Percentiles rank a stretch among this genome's conserved stretches.
phyloP scores from a whole-genome alignment of 1,139 yeast genomes.

The Hyphopichia fennica region DNA sequence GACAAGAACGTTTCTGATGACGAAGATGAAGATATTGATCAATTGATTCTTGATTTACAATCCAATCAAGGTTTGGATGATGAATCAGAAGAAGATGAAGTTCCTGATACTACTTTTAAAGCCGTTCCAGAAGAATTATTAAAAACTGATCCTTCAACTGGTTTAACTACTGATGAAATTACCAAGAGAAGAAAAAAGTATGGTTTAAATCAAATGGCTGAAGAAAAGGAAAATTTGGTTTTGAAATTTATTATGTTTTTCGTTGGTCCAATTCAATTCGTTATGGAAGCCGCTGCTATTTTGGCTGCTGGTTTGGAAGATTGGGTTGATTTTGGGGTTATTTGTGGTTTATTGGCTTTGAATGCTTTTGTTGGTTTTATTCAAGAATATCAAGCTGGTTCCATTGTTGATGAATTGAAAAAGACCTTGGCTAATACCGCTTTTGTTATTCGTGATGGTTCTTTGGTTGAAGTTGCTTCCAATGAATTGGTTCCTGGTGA shows the following conservation, averaged over 20 bases:
- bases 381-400: slow-evolving; percentile 97
- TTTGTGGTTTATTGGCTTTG: slow-evolving; percentile 81
- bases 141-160: slow-evolving; percentile 81
- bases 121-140: slow-evolving; percentile 89
- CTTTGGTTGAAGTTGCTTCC: slow-evolving; percentile 69
- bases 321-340: slow-evolving; percentile 99
- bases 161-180: slow-evolving; percentile 83
- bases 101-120: slow-evolving; percentile 47
- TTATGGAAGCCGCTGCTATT: slow-evolving; percentile 98
- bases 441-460: slow-evolving; percentile 81
- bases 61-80: slow-evolving; percentile 60
- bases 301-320: slow-evolving; percentile 98
- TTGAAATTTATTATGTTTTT: slow-evolving; percentile 89
- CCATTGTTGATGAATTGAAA: slow-evolving; percentile 92
- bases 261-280: slow-evolving; percentile 98
- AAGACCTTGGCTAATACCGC: slow-evolving; percentile 92
- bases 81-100: slow-evolving; percentile 57
- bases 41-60: slow-evolving; percentile 85
- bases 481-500: slow-evolving; percentile 93
- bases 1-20: slow-evolving; percentile 56
- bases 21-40: slow-evolving; percentile 85
- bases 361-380: slow-evolving; percentile 96
- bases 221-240: slow-evolving; percentile 81
- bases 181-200: slow-evolving; percentile 86
- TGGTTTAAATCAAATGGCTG: slow-evolving; percentile 94